Conservation (phyloP, 1,284 basidiomycete genomes). For the Pseudozyma thailandica region DNA sequence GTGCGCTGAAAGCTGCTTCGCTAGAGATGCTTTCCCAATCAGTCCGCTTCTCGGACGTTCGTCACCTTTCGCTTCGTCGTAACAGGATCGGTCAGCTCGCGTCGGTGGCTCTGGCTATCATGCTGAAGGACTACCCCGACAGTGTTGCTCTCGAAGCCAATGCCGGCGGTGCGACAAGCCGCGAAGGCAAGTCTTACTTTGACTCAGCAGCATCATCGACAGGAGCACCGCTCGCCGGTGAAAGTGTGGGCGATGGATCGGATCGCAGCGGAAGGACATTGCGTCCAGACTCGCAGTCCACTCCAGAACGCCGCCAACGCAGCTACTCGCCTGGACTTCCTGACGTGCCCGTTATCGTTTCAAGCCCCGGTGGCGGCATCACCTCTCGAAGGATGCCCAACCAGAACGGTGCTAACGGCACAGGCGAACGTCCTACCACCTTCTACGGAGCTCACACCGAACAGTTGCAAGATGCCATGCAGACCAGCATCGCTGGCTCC, state of each 20-base stretch:
- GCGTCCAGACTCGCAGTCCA: constrained; percentile 12
- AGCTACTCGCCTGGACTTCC: constrained; percentile 58
- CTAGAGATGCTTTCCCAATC: constrained; percentile 59
- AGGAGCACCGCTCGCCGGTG: not conserved
- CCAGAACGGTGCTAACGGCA: constrained; percentile 16
- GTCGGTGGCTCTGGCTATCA: constrained; percentile 47
- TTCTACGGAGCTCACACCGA: constrained; percentile 42
- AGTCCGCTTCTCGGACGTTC: constrained; percentile 59
- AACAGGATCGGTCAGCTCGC: constrained; percentile 54
- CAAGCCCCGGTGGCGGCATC: constrained; percentile 58
- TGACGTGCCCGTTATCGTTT: constrained; percentile 55
- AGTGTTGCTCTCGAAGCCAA: constrained; percentile 14
- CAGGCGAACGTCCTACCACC: constrained; percentile 6
- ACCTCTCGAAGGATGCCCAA: constrained; percentile 52
- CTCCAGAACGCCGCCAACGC: constrained; percentile 24
- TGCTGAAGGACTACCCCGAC: constrained; percentile 61
- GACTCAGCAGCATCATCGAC: constrained; percentile 7
- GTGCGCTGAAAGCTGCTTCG: constrained; percentile 52
- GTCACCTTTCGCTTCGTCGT: constrained; percentile 63
- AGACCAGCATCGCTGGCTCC: constrained; percentile 36
- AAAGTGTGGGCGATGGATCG: not conserved
- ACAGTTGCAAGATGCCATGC: constrained; percentile 48
- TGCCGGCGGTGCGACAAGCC: not conserved
- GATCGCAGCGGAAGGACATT: constrained; percentile 24
- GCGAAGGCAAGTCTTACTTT: constrained; percentile 32